Conservation (phyloP, 208 protist species). For the Naegleria gruberi region DNA sequence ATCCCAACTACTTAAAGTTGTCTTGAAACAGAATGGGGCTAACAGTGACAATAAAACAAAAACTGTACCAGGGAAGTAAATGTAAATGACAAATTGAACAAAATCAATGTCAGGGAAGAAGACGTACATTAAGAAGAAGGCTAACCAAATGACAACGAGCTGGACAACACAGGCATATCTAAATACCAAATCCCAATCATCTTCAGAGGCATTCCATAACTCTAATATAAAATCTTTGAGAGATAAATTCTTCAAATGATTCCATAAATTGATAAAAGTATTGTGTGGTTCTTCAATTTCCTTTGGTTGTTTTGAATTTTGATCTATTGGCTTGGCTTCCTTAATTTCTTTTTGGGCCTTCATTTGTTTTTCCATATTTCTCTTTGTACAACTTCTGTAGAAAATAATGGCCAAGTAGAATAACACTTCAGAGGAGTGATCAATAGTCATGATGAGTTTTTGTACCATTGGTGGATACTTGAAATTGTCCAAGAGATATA, state of each 20-base stretch:
- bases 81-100: neutral
- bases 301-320: neutral
- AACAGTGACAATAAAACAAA: neutral
- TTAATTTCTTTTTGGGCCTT: neutral
- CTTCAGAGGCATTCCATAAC: neutral
- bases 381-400: too few species aligned
- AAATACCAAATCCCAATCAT: neutral
- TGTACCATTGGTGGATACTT: neutral
- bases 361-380: neutral
- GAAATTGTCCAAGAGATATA: neutral
- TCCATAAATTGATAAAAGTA: neutral
- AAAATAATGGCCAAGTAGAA: neutral
- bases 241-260: neutral
- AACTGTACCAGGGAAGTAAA: constrained; percentile 13
- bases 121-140: neutral
- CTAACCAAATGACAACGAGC: neutral
- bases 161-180: neutral
- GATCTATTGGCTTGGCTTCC: neutral
- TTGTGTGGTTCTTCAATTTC: neutral
- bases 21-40: neutral
- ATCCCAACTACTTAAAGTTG: neutral
- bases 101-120: neutral
- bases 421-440: neutral
- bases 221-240: neutral
- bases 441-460: neutral